phyloP scores from a whole-genome alignment of 306 rosid genomes.

The Arachis stenosperma region DNA sequence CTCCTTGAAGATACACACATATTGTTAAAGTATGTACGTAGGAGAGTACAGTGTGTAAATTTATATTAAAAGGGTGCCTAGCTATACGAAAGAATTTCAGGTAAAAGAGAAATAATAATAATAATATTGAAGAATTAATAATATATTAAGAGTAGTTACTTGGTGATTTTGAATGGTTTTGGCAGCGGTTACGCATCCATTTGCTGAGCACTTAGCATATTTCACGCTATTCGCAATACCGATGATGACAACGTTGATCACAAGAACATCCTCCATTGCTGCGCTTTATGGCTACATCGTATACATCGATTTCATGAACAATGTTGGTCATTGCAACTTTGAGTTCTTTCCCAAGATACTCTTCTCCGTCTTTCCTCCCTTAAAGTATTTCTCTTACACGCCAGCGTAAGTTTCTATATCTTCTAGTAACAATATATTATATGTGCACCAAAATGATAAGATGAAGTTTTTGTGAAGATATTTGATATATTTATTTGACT shows the following conservation, averaged over 20 bases:
- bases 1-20: too few species aligned
- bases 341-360: conserved; percentile 47
- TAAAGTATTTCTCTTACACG: conserved; percentile 52
- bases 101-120: neutral
- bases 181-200: conserved; percentile 63
- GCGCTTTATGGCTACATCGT: conserved; percentile 25
- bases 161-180: neutral
- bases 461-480: too few species aligned
- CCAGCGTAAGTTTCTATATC: conserved; percentile 49
- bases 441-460: too few species aligned
- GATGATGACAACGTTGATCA: conserved; percentile 7
- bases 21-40: too few species aligned
- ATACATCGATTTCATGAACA: conserved; percentile 57
- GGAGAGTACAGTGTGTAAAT: too few species aligned
- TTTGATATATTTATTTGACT: too few species aligned
- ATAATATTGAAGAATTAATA: neutral
- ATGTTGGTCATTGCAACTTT: conserved; percentile 61
- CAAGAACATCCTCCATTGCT: conserved; percentile 35
- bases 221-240: conserved; percentile 49
- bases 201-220: conserved; percentile 55
- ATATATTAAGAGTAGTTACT: too few species aligned
- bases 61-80: too few species aligned
- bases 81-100: too few species aligned
- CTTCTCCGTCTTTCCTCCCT: conserved; percentile 45
- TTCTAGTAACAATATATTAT: too few species aligned